phyloP scores from a whole-genome alignment of 768 basidiomycete species.

The Gloeostereum incarnatum region DNA sequence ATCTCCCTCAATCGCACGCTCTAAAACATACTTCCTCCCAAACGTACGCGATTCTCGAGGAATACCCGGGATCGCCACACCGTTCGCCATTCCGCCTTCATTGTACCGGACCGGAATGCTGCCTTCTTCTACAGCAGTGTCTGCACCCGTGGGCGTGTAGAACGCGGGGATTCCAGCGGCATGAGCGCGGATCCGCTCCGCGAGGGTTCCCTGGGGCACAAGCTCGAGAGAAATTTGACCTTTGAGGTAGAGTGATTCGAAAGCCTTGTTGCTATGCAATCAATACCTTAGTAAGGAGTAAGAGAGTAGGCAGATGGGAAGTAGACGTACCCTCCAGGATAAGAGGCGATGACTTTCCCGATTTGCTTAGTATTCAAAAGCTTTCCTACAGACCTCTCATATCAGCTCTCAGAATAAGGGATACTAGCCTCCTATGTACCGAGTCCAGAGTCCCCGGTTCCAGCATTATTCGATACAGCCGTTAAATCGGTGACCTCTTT shows the following conservation, averaged over 20 bases:
- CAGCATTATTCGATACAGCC: constrained; percentile 87
- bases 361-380: constrained; percentile 70
- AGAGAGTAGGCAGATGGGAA: neutral
- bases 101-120: constrained; percentile 74
- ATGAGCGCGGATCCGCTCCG: constrained; percentile 80
- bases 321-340: constrained; percentile 69
- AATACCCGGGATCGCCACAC: constrained; percentile 64
- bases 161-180: constrained; percentile 93
- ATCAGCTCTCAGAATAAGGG: constrained; percentile 3
- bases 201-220: constrained; percentile 86
- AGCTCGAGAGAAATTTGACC: constrained; percentile 82
- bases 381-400: constrained; percentile 37
- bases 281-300: constrained; percentile 2
- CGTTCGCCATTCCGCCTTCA: constrained; percentile 59
- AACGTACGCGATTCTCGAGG: constrained; percentile 72
- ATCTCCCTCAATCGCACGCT: constrained; percentile 71
- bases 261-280: constrained; percentile 68
- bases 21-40: constrained; percentile 76
- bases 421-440: constrained; percentile 27
- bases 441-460: constrained; percentile 58
- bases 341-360: constrained; percentile 79
- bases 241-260: constrained; percentile 71
- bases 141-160: constrained; percentile 85
- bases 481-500: constrained; percentile 68
- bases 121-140: constrained; percentile 75